Percentiles rank a stretch among this genome's conserved stretches.
Conservation (phyloP, 805 yeast species). For the Ogataea naganishii region DNA sequence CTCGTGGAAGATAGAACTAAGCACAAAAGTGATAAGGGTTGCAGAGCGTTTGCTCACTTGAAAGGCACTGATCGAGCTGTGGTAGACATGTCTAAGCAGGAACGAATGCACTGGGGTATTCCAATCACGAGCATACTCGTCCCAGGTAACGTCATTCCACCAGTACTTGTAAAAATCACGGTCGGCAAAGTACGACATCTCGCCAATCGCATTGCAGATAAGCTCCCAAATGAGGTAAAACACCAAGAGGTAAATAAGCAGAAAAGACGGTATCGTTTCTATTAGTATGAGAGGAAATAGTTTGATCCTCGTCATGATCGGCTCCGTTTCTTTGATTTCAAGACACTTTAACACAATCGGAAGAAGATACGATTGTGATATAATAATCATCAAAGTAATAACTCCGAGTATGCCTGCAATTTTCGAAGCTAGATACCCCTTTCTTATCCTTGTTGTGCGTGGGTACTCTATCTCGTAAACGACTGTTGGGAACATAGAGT, state of each 20-base stretch:
- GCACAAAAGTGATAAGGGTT: slow-evolving; percentile 64
- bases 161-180: slow-evolving; percentile 91
- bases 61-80: slow-evolving; percentile 73
- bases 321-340: slow-evolving; percentile 35
- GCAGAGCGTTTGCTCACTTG: slow-evolving; percentile 60
- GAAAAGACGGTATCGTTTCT: slow-evolving; percentile 75
- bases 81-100: slow-evolving; percentile 87
- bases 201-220: slow-evolving; percentile 84
- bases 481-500: slow-evolving; percentile 82
- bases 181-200: slow-evolving; percentile 78
- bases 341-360: slow-evolving; percentile 62
- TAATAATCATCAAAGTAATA: slow-evolving; percentile 68
- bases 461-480: slow-evolving; percentile 82
- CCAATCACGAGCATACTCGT: slow-evolving; percentile 90
- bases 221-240: slow-evolving; percentile 96
- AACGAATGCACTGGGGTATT: slow-evolving; percentile 89
- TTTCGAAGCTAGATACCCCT: slow-evolving; percentile 62
- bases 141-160: slow-evolving; percentile 97
- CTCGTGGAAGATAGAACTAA: slow-evolving; percentile 84
- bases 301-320: slow-evolving; percentile 34
- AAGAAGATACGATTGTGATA: slow-evolving; percentile 68
- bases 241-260: slow-evolving; percentile 63
- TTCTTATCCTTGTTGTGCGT: slow-evolving; percentile 58
- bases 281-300: slow-evolving; percentile 52
- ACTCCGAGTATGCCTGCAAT: slow-evolving; percentile 80